phyloP scores from a whole-genome alignment of 1,284 basidiomycete genomes.

The Ganoderma lingzhi region DNA sequence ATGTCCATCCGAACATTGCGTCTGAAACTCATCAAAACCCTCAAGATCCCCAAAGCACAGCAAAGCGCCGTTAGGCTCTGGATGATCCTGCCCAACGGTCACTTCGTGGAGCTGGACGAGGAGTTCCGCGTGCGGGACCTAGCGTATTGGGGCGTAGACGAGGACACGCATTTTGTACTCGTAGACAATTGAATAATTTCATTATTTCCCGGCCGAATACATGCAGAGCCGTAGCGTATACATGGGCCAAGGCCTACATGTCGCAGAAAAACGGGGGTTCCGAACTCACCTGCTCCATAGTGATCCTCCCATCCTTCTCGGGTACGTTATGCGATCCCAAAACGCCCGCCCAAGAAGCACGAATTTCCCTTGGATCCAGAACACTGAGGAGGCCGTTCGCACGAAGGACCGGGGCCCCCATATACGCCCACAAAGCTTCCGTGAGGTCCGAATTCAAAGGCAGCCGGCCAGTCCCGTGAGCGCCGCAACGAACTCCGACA shows the following conservation, averaged over 20 bases:
- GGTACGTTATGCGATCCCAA: slow-evolving; percentile 1
- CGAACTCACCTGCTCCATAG: not conserved
- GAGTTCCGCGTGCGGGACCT: slow-evolving; percentile 60
- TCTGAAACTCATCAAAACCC: slow-evolving; percentile 44
- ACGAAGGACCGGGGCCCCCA: slow-evolving; percentile 25
- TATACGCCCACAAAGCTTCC: slow-evolving; percentile 28
- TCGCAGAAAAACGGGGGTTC: not conserved
- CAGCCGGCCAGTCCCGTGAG: slow-evolving; percentile 23
- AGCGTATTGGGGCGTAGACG: slow-evolving; percentile 76
- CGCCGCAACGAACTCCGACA: slow-evolving; percentile 24
- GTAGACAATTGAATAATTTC: slow-evolving; percentile 11
- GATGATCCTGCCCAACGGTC: slow-evolving; percentile 59
- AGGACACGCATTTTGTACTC: slow-evolving; percentile 41
- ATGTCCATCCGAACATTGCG: slow-evolving; percentile 68
- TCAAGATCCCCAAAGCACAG: slow-evolving; percentile 40
- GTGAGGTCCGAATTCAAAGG: slow-evolving; percentile 13
- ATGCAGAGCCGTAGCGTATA: slow-evolving; percentile 3
- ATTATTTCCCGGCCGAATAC: slow-evolving; percentile 6
- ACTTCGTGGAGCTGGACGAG: slow-evolving; percentile 52
- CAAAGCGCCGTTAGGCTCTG: slow-evolving; percentile 54
- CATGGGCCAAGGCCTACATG: slow-evolving; percentile 10
- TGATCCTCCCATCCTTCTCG: too few species aligned
- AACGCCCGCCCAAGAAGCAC: not conserved
- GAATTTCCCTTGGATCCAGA: slow-evolving; percentile 5
- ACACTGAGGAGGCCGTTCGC: slow-evolving; percentile 18